phyloP scores from a whole-genome alignment of 495 filamentous ascomycete genomes.

The Neurospora sp. region DNA sequence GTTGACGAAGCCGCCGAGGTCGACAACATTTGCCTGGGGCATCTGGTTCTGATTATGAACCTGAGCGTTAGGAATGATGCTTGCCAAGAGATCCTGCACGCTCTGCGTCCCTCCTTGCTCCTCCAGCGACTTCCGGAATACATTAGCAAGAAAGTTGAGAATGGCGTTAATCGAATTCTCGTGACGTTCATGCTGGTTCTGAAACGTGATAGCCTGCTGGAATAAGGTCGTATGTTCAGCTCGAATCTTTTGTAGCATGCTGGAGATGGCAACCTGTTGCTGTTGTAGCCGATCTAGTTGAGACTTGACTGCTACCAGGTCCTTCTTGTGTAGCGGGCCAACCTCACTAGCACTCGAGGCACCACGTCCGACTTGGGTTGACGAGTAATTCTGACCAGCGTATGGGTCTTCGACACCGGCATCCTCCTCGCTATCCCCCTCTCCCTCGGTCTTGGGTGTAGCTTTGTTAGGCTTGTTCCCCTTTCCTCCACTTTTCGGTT shows the following conservation, averaged over 20 bases:
- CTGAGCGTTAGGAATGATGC: constrained; percentile 50
- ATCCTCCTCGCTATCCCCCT: constrained; percentile 64
- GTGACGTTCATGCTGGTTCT: constrained; percentile 84
- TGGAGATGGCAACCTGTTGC: constrained; percentile 75
- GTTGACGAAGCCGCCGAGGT: constrained; percentile 57
- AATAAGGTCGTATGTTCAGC: constrained; percentile 83
- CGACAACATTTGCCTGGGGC: constrained; percentile 59
- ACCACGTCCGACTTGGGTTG: constrained; percentile 9
- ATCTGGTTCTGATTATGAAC: constrained; percentile 28
- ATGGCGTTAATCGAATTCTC: constrained; percentile 98
- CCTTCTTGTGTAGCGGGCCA: constrained; percentile 58
- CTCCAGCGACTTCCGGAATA: constrained; percentile 69
- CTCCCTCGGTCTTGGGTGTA: constrained; percentile 56
- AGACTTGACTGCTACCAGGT: constrained; percentile 63
- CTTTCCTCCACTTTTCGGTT: constrained; percentile 61
- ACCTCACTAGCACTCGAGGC: constrained; percentile 26
- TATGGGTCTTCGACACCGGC: constrained; percentile 30
- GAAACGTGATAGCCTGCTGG: constrained; percentile 81
- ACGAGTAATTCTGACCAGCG: constrained; percentile 2
- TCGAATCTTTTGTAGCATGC: constrained; percentile 63
- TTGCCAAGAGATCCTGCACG: constrained; percentile 61
- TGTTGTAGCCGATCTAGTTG: constrained; percentile 74
- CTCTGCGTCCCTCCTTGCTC: constrained; percentile 53
- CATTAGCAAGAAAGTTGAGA: constrained; percentile 88
- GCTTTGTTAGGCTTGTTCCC: constrained; percentile 43